A percentile compares a stretch with the other conserved stretches of the same genome.
Evolutionary conservation across 768 basidiomycete species (phyloP).

Genomic region (Pleurotus citrinopileatus): DNA sequence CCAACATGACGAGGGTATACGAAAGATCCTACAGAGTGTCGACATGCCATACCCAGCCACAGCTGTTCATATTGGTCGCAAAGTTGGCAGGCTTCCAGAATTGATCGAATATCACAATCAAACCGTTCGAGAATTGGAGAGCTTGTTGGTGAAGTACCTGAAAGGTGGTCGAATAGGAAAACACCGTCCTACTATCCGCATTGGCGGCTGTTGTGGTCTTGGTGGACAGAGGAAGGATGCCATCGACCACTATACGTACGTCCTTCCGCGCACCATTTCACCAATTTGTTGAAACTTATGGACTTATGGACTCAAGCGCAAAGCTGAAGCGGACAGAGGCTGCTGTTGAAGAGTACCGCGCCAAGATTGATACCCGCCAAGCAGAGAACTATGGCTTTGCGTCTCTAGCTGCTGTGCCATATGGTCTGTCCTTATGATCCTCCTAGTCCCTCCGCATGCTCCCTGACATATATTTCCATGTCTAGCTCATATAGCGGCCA

Average conservation of each 20-base stretch:
- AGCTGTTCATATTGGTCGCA: conserved; percentile 67
- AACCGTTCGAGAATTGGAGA: conserved; percentile 73
- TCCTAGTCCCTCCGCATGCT: too few relatives aligned
- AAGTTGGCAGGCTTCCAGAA: conserved; percentile 72
- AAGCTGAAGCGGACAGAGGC: conserved; percentile 45
- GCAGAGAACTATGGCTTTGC: conserved; percentile 79
- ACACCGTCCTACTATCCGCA: conserved; percentile 61
- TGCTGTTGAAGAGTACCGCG: conserved; percentile 57
- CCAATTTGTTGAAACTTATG: neutral
- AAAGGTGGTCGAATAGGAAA: conserved; percentile 62
- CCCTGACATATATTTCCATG: too few relatives aligned
- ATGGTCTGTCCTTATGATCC: conserved; percentile 24
- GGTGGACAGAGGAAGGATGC: conserved; percentile 74
- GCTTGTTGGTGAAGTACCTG: conserved; percentile 70
- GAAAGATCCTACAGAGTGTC: conserved; percentile 51
- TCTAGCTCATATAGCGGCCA: conserved; percentile 70
- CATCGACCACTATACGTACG: conserved; percentile 71
- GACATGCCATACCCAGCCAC: conserved; percentile 70
- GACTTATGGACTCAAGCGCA: conserved; percentile 21
- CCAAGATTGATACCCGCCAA: conserved; percentile 51
- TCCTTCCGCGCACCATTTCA: neutral
- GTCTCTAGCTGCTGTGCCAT: conserved; percentile 67
- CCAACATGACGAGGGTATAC: conserved; percentile 71
- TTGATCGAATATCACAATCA: conserved; percentile 77
- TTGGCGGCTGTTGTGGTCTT: conserved; percentile 67